Conservation (phyloP, 1,139 yeast species). For the Pichia sp. region DNA sequence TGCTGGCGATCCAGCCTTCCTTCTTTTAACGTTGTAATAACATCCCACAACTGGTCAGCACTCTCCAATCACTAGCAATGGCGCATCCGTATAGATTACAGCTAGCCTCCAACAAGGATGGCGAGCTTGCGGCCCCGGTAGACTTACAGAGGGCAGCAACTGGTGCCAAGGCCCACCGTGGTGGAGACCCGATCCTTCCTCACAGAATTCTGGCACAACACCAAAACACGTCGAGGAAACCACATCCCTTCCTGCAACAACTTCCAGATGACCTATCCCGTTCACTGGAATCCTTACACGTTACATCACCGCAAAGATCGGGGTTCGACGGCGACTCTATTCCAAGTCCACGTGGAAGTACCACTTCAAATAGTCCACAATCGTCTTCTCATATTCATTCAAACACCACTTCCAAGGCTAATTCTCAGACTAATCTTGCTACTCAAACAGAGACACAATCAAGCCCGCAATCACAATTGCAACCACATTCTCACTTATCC, state of each 20-base stretch:
- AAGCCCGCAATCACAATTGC: too few relatives aligned
- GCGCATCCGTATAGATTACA: constrained; percentile 14
- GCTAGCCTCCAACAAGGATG: not conserved
- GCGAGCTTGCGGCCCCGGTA: too few relatives aligned
- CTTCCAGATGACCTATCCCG: constrained; percentile 12
- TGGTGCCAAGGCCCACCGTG: not conserved
- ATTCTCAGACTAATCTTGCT: too few relatives aligned
- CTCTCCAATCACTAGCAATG: too few relatives aligned
- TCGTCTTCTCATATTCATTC: not conserved
- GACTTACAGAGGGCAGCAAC: not conserved
- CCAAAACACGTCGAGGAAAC: constrained; percentile 3
- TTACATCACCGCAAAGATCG: constrained; percentile 4
- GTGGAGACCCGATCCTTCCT: constrained; percentile 6
- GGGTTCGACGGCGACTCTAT: not conserved
- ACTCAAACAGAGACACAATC: too few relatives aligned
- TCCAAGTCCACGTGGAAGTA: constrained; percentile 5
- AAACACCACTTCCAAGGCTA: not conserved
- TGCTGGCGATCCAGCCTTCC: too few relatives aligned
- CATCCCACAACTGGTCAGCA: too few relatives aligned
- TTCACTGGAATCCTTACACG: constrained; percentile 12
- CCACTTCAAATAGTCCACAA: constrained; percentile 2
- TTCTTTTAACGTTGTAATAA: too few relatives aligned
- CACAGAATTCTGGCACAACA: constrained; percentile 10
- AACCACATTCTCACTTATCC: too few relatives aligned
- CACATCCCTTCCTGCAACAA: constrained; percentile 15